These are phyloP conservation scores for Dianthus caryophyllus DNA, from an alignment of 148 eudicot genomes.

Conservation along the genomic window DNA sequence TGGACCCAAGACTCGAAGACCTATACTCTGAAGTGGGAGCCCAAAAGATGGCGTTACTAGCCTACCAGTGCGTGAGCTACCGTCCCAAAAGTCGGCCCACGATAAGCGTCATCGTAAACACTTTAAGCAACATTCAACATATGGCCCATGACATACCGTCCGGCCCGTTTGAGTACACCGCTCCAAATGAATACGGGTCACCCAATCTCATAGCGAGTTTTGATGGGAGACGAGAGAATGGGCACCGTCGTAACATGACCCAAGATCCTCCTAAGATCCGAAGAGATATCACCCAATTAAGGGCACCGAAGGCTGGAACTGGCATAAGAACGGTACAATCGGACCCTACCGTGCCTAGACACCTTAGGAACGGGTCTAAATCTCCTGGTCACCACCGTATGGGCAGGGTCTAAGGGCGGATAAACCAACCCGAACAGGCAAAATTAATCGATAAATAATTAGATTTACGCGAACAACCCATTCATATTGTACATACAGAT, in stretches of 20 bases:
- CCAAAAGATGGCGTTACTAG: constrained; percentile 61
- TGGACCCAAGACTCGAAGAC: constrained; percentile 79
- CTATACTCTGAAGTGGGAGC: constrained; percentile 68
- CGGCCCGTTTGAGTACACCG: constrained; percentile 61
- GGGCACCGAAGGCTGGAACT: constrained; percentile 36
- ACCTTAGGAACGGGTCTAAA: constrained; percentile 30
- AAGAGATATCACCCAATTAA: constrained; percentile 22
- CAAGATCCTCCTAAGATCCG: constrained; percentile 18
- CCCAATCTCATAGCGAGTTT: constrained; percentile 10
- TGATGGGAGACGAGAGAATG: constrained; percentile 22
- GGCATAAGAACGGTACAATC: constrained; percentile 11
- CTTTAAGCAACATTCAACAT: constrained; percentile 49
- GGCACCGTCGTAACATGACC: constrained; percentile 2
- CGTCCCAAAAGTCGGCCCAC: constrained; percentile 61
- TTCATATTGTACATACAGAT: background rate
- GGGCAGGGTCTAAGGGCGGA: constrained; percentile 11
- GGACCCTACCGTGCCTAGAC: constrained; percentile 30
- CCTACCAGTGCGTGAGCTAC: constrained; percentile 71
- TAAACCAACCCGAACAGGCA: constrained; percentile 14
- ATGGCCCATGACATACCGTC: constrained; percentile 35
- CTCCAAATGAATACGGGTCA: constrained; percentile 25
- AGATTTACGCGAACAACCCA: background rate
- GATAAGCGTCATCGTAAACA: constrained; percentile 52
- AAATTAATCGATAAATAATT: background rate
- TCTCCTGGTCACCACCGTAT: constrained; percentile 33